phyloP scores from a whole-genome alignment of 768 basidiomycete species.

The Clathrus columnatus region DNA sequence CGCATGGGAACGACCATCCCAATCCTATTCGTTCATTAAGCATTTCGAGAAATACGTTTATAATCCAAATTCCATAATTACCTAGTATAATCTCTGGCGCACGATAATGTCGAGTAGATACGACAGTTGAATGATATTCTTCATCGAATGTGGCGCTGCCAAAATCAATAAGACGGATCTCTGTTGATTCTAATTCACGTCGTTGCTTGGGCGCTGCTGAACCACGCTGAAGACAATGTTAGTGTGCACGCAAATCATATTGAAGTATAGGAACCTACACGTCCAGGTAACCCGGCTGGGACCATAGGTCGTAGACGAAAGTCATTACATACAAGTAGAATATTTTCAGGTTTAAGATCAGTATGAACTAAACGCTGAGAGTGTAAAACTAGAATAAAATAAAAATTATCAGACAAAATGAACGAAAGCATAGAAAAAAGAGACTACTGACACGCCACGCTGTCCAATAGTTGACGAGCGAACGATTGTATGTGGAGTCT shows the following conservation, averaged over 20 bases:
- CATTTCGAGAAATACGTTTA: slow-evolving; percentile 14
- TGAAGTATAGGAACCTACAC: slow-evolving; percentile 34
- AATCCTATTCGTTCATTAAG: slow-evolving; percentile 49
- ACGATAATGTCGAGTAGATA: slow-evolving; percentile 95
- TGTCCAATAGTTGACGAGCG: slow-evolving; percentile 82
- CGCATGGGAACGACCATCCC: slow-evolving; percentile 97
- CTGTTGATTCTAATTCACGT: slow-evolving; percentile 75
- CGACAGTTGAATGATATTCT: slow-evolving; percentile 97
- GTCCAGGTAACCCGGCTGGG: slow-evolving; percentile 39
- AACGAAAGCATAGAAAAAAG: slow-evolving; percentile 3
- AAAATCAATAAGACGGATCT: slow-evolving; percentile 96
- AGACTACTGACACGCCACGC: slow-evolving; percentile 77
- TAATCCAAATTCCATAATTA: slow-evolving; percentile 29
- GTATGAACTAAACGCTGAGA: slow-evolving; percentile 89
- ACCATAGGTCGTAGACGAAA: slow-evolving; percentile 53
- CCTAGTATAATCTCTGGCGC: slow-evolving; percentile 98
- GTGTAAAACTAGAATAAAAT: slow-evolving; percentile 62
- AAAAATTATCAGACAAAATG: slow-evolving; percentile 13
- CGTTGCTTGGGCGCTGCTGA: slow-evolving; percentile 60
- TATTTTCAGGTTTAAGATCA: slow-evolving; percentile 98
- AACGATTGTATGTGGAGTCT: slow-evolving; percentile 95
- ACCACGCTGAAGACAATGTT: slow-evolving; percentile 34
- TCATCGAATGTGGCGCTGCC: slow-evolving; percentile 96
- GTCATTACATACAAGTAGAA: slow-evolving; percentile 83
- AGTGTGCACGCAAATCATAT: slow-evolving; percentile 11